Percentiles rank a stretch among this genome's conserved stretches.
Evolutionary conservation across 148 eudicot species (phyloP).

Genomic region (Pouteria glomerata): DNA sequence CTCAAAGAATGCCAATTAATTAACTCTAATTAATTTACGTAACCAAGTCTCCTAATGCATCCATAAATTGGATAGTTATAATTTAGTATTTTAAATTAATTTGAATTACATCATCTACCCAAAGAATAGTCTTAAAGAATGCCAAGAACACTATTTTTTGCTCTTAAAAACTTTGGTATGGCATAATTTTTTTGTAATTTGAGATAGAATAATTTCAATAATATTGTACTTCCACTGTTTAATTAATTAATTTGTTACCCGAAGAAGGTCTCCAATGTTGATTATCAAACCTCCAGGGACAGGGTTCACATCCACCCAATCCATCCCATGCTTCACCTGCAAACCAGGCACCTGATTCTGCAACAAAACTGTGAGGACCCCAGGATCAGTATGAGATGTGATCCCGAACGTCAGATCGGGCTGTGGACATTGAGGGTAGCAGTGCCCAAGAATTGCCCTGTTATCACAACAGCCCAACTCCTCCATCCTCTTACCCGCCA

Average conservation of each 20-base stretch:
- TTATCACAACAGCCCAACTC: conserved; percentile 10
- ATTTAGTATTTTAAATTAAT: no score
- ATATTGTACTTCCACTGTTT: not conserved
- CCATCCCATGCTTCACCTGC: conserved; percentile 23
- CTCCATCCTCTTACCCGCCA: conserved; percentile 9
- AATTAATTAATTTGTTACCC: conserved; percentile 9
- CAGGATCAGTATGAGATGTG: conserved; percentile 21
- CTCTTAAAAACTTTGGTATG: no score
- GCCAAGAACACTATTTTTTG: no score
- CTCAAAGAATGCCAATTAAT: no score
- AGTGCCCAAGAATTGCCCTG: conserved; percentile 13
- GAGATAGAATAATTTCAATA: no score
- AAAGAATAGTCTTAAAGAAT: no score
- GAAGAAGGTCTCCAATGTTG: conserved; percentile 28
- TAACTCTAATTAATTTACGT: no score
- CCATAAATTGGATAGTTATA: no score
- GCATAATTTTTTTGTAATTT: no score
- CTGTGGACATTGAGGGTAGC: conserved; percentile 27
- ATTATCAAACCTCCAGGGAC: conserved; percentile 19
- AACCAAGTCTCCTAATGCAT: no score
- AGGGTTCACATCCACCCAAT: conserved; percentile 27
- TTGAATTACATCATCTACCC: no score
- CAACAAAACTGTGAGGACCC: conserved; percentile 19
- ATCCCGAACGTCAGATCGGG: conserved; percentile 26
- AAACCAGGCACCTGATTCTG: conserved; percentile 23